Percentiles rank a stretch among this genome's conserved stretches.
Evolutionary conservation across 2,329 filamentous ascomycete species (phyloP).

Genomic region (Lachnellula cervina): DNA sequence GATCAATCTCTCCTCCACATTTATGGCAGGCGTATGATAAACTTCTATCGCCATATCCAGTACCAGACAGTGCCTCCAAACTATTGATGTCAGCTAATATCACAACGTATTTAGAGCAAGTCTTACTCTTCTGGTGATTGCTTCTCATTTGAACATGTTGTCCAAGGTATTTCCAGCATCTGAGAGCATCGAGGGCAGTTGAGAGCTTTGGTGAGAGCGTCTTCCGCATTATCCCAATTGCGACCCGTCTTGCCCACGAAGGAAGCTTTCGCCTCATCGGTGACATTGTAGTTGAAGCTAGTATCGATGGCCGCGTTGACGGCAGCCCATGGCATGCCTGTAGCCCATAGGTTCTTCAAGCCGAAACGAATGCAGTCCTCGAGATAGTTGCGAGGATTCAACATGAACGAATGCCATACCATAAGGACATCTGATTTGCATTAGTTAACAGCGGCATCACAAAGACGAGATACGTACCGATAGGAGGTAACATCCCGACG

Average conservation of each 20-base stretch:
- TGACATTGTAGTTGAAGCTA: conserved; percentile 51
- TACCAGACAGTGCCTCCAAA: conserved; percentile 36
- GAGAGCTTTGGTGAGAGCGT: conserved; percentile 43
- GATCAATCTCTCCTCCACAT: conserved; percentile 49
- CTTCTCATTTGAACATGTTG: conserved; percentile 40
- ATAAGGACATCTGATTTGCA: conserved; percentile 59
- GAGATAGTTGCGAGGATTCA: conserved; percentile 69
- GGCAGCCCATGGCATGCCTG: conserved; percentile 61
- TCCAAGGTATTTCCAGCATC: conserved; percentile 52
- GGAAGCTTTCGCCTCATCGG: conserved; percentile 36
- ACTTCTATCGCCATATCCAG: conserved; percentile 56
- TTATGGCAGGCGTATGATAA: conserved; percentile 46
- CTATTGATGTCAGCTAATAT: conserved; percentile 11
- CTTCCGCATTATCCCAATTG: conserved; percentile 56
- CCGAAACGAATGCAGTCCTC: conserved; percentile 65
- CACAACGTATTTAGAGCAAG: conserved; percentile 8
- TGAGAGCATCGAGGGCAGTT: conserved; percentile 51
- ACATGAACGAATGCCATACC: conserved; percentile 75
- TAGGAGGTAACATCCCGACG: conserved; percentile 47
- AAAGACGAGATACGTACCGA: conserved; percentile 48
- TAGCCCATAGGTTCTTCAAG: conserved; percentile 51
- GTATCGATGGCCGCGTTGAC: conserved; percentile 55
- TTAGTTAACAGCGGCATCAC: neutral
- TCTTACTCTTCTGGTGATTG: conserved; percentile 32
- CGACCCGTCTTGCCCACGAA: conserved; percentile 48